These are phyloP conservation scores for Mrakia hoshinonis DNA, from an alignment of 768 basidiomycete species.

Conservation along the genomic window DNA sequence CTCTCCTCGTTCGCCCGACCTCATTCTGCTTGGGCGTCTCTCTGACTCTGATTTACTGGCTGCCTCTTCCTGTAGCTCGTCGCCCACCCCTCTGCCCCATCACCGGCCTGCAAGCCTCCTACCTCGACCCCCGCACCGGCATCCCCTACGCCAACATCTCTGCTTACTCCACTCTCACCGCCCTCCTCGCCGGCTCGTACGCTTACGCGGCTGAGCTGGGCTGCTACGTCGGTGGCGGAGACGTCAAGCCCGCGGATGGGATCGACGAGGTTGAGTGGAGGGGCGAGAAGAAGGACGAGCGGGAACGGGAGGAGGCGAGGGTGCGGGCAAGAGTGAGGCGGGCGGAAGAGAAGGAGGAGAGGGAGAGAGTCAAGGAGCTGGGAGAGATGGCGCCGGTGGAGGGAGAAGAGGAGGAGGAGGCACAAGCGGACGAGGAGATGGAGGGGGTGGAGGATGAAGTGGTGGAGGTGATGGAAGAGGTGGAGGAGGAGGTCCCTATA, in stretches of 20 bases:
- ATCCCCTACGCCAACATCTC: conserved; percentile 65
- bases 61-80: conserved; percentile 47
- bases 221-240: not conserved
- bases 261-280: not conserved
- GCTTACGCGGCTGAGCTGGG: not conserved
- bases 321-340: not conserved
- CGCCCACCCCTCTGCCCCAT: conserved; percentile 61
- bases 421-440: not conserved
- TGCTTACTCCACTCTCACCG: conserved; percentile 46
- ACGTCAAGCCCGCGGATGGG: not conserved
- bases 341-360: not conserved
- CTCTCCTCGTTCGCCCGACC: conserved; percentile 9
- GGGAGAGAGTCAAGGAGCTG: not conserved
- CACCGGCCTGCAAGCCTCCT: conserved; percentile 67
- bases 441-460: not conserved
- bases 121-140: conserved; percentile 68
- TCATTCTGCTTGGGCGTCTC: conserved; percentile 7
- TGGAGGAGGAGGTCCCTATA: too few species aligned
- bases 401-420: not conserved
- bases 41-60: not conserved
- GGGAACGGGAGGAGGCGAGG: not conserved
- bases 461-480: not conserved
- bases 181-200: not conserved
- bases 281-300: not conserved
- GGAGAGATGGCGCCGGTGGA: not conserved